Evolutionary conservation across 2,329 filamentous ascomycete genomes (phyloP), one percentile per base, ranked within the genome.

Genomic region (Microsporum audouinii): DNA sequence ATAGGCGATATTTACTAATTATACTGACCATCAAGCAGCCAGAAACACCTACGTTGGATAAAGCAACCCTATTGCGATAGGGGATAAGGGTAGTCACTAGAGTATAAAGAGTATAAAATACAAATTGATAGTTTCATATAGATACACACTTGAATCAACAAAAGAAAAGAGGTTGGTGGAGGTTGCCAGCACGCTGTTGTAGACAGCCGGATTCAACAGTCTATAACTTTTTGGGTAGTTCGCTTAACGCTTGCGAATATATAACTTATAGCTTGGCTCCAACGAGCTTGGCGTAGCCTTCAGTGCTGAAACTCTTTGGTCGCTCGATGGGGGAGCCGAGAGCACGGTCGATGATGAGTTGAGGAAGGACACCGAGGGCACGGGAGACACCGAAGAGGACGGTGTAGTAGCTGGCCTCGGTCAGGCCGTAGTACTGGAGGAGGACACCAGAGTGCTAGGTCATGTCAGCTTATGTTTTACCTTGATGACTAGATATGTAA

Each of bases 371-470:
- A 86, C 94, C 94, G 71, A 99, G 89, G 70, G 94, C 94, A 76
- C 94, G 89, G 70, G 91, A 96, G 51, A 99, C 94, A 85, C 94
- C 94, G 79, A 99, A 99, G 75, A 99, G 88, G 65, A 99, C 94
- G 66, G 94, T 99, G 89, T 99, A 99, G 88, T 95, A 99, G 88
- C 87, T 97, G 79, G 94, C 88, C 84, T 99, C 92, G 66, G 89
- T 97, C 76, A 99, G 83, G 73, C 94, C 94, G 81, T 99, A 99
- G 88, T 99, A 94, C 83, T 99, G 94, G 70, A 99, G 89, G 68
- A 99, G 89, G 68, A 99, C 94, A 84, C 94, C 94, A 36, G 91
- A 96, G 88, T 97, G 94, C 77, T 79, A 62, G 45, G 12, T 6
- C 29, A 60, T 29, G 27, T 62, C 31, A 62, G 36, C 60, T 29